Percentiles rank a stretch among this genome's conserved stretches.
Conservation (phyloP, 2,329 filamentous ascomycete genomes). For the Epichloe coenophiala region DNA sequence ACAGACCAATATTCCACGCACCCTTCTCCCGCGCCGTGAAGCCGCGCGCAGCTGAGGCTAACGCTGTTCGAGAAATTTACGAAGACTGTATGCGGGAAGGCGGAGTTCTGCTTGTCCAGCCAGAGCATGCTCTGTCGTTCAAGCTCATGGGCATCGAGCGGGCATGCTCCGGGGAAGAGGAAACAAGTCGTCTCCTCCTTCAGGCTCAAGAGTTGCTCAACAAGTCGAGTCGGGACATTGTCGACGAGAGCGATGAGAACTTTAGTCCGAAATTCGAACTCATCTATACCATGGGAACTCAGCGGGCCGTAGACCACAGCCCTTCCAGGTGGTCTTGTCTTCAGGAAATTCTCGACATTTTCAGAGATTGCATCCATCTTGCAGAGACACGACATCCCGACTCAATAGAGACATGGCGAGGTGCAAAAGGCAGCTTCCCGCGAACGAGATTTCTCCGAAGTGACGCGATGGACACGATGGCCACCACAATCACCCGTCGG, state of each 20-base stretch:
- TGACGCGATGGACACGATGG: slow-evolving; percentile 2
- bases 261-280: slow-evolving; percentile 48
- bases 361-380: slow-evolving; percentile 21
- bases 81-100: slow-evolving; percentile 32
- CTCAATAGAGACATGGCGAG: slow-evolving; percentile 27
- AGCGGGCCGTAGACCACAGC: slow-evolving; percentile 34
- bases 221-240: slow-evolving; percentile 34
- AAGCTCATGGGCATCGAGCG: slow-evolving; percentile 46
- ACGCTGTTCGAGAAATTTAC: slow-evolving; percentile 24
- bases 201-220: slow-evolving; percentile 29
- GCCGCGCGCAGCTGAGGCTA: slow-evolving; percentile 18
- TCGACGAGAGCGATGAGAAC: slow-evolving; percentile 54
- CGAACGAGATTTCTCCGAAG: slow-evolving; percentile 10
- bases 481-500: slow-evolving; percentile 6
- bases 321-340: slow-evolving; percentile 2
- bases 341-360: slow-evolving; percentile 11
- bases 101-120: slow-evolving; percentile 47
- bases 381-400: slow-evolving; percentile 19
- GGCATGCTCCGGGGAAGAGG: slow-evolving; percentile 15
- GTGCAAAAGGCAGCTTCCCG: slow-evolving; percentile 17
- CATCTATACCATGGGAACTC: slow-evolving; percentile 46
- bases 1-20: slow-evolving; percentile 39
- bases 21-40: slow-evolving; percentile 42
- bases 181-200: slow-evolving; percentile 22
- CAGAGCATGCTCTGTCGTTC: slow-evolving; percentile 51